A percentile compares a stretch with the other conserved stretches of the same genome.
Conservation (phyloP, 139 green algal genomes). For the Penium margaritaceum region DNA sequence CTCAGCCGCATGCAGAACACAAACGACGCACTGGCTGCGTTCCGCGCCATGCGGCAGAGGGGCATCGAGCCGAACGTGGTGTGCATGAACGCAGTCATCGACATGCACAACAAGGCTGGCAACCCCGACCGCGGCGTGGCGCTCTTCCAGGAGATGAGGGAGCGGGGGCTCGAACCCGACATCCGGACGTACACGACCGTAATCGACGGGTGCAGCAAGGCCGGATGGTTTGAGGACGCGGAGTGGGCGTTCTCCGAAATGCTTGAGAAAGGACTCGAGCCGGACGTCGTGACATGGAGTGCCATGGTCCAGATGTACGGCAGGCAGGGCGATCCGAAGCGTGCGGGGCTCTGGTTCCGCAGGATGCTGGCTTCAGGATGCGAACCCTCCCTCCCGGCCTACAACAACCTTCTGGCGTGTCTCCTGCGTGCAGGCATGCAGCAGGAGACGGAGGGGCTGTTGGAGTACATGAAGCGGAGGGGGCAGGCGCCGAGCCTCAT, state of each 20-base stretch:
- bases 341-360: conserved; percentile 7
- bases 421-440: too few species aligned
- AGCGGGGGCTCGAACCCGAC: too few species aligned
- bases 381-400: background rate
- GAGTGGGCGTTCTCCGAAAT: conserved; percentile 11
- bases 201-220: too few species aligned
- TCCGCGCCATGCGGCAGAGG: too few species aligned
- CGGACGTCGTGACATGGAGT: conserved; percentile 7
- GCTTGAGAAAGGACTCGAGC: background rate
- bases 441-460: too few species aligned
- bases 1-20: too few species aligned
- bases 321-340: background rate
- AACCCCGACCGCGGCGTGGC: background rate
- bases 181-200: too few species aligned
- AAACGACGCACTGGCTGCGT: too few species aligned
- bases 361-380: conserved; percentile 6
- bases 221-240: too few species aligned
- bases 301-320: conserved; percentile 22
- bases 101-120: background rate
- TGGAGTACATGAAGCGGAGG: too few species aligned
- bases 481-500: conserved; percentile 12
- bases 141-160: too few species aligned
- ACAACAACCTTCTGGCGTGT: conserved; percentile 18
- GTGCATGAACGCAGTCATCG: conserved; percentile 8
- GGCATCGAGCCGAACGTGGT: background rate